Evolutionary conservation across 2,329 filamentous ascomycete genomes (phyloP), one percentile per base, ranked within the genome.

Genomic region (Aspergillus felis): DNA sequence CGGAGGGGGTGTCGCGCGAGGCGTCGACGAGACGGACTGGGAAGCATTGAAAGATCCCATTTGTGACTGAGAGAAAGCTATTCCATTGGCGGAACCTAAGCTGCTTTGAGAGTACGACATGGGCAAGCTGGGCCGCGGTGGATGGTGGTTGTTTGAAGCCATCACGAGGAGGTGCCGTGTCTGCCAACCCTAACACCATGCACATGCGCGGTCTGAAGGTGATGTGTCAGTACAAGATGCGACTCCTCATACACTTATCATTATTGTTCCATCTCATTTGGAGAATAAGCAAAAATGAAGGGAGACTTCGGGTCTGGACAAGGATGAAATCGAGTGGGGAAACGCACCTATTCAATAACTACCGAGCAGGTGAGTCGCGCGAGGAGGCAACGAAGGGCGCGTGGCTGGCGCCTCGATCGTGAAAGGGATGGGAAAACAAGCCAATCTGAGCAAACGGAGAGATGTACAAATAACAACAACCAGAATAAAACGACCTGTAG

Each of bases 11-110:
- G 78, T 79, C 24, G 73, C 75, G 50, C 76, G 74, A 53, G 76
- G 76, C 17, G 78, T 79, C 10, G 77, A 76, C 12, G 73, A 70
- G 53, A 78, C 68, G 44, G 77, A 79, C 62, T 79, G 77, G 29
- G 75, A 73, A 56, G 71, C 70, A 65, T 78, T 77, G 61, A 78
- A 76, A 22, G 75, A 74, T 32, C 68, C 69, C 62, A 77, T 68
- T 58, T 75, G 69, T 51, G 72, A 69, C 63, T 78, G 75, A 9
- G 73, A 72, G 52, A 72, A 74, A 12, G 71, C 61, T 54, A 74
- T 64, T 52, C 73, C 73, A 66, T 76, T 76, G 41, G 66, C 58
- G 20, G 73, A 74, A 32, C 69, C 74, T 51, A 68, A 68, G 61
- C 68, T 76, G 53, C 69, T 70, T 59, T 75, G 75, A 1, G 74